Percentiles rank a stretch among this genome's conserved stretches.
Conservation (phyloP, 441 rosid species). For the Metrosideros polymorpha region DNA sequence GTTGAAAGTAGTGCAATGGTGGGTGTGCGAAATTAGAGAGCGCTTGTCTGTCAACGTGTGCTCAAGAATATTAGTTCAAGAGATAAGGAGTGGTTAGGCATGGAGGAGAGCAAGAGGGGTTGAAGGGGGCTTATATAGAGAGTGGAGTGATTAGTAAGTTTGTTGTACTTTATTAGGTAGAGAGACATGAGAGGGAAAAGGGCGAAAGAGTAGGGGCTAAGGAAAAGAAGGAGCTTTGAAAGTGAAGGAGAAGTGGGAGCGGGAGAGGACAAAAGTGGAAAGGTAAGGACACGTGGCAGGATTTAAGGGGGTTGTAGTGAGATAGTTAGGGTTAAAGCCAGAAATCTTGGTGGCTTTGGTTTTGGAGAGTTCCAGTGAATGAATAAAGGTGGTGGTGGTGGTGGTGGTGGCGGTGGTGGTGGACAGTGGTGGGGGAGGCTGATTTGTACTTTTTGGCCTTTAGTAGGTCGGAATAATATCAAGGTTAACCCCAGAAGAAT, state of each 20-base stretch:
- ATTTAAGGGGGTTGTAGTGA: background rate
- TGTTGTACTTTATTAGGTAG: background rate
- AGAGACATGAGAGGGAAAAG: background rate
- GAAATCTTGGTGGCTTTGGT: background rate
- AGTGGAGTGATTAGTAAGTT: background rate
- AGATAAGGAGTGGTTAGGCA: slow-evolving; percentile 6
- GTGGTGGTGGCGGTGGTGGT: background rate
- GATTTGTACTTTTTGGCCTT: background rate
- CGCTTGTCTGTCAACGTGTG: background rate
- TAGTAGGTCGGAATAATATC: background rate
- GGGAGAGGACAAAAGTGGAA: background rate
- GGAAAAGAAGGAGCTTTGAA: slow-evolving; percentile 3
- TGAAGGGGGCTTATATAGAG: slow-evolving; percentile 7
- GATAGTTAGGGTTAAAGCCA: background rate
- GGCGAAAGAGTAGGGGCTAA: slow-evolving; percentile 15
- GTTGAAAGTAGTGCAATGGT: background rate
- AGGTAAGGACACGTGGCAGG: background rate
- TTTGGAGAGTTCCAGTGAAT: background rate
- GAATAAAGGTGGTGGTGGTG: background rate
- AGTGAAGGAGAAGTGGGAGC: background rate
- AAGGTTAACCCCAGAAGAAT: background rate
- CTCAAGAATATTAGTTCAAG: background rate
- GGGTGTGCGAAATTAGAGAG: background rate
- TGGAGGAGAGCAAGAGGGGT: background rate
- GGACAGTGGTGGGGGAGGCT: background rate